phyloP scores from a whole-genome alignment of 2,329 filamentous ascomycete genomes.

The Knoxdaviesia capensis region DNA sequence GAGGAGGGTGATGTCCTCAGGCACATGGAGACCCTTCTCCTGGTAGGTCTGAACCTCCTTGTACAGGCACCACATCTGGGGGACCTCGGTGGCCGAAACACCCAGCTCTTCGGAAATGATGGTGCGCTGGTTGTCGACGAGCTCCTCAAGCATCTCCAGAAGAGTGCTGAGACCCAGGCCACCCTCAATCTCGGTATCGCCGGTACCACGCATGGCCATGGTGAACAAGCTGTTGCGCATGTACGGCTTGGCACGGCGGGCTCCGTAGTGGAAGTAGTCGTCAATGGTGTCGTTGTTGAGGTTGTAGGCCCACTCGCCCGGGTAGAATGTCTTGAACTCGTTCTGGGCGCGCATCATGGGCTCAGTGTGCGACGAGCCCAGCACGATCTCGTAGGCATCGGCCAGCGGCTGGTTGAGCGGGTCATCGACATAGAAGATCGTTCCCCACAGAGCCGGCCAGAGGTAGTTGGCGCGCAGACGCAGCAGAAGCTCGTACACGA shows the following conservation, averaged over 20 bases:
- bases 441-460: slow-evolving; percentile 53
- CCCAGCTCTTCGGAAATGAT: slow-evolving; percentile 29
- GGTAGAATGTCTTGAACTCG: slow-evolving; percentile 30
- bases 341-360: slow-evolving; percentile 45
- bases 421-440: slow-evolving; percentile 56
- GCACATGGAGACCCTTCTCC: slow-evolving; percentile 34
- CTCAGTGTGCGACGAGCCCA: slow-evolving; percentile 55
- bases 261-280: slow-evolving; percentile 48
- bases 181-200: slow-evolving; percentile 38
- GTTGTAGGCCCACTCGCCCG: slow-evolving; percentile 49
- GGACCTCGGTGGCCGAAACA: slow-evolving; percentile 27
- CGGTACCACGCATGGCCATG: slow-evolving; percentile 48
- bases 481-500: slow-evolving; percentile 51
- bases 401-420: slow-evolving; percentile 45
- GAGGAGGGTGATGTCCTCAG: slow-evolving; percentile 46
- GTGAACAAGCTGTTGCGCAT: slow-evolving; percentile 46
- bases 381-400: slow-evolving; percentile 54
- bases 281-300: slow-evolving; percentile 49
- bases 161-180: slow-evolving; percentile 32
- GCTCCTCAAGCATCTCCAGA: slow-evolving; percentile 34
- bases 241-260: slow-evolving; percentile 42
- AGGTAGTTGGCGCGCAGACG: slow-evolving; percentile 53
- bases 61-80: slow-evolving; percentile 56
- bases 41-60: slow-evolving; percentile 56
- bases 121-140: slow-evolving; percentile 38